phyloP scores from a whole-genome alignment of 768 basidiomycete species.

The Trametes maxima region DNA sequence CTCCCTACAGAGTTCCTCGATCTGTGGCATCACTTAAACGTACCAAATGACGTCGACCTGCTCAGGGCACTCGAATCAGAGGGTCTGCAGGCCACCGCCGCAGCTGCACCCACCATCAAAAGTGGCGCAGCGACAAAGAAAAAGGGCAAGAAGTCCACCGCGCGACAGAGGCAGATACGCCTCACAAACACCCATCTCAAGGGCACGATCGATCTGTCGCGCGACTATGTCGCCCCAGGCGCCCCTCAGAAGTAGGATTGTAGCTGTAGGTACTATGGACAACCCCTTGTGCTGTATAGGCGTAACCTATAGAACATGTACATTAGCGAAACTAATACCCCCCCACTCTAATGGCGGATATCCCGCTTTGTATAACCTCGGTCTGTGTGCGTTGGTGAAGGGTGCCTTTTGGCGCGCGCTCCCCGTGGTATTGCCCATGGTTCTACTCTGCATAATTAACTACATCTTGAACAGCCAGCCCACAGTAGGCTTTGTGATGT shows the following conservation, averaged over 20 bases:
- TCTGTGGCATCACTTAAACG: slow-evolving; percentile 82
- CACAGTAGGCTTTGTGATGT: background rate
- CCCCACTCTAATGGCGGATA: background rate
- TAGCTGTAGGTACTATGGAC: background rate
- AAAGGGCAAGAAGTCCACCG: slow-evolving; percentile 76
- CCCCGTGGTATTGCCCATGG: no score
- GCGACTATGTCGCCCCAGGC: slow-evolving; percentile 56
- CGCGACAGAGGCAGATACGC: slow-evolving; percentile 73
- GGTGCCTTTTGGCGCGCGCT: no score
- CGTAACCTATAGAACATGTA: slow-evolving; percentile 23
- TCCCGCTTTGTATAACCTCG: no score
- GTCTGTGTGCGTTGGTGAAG: no score
- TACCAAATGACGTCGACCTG: slow-evolving; percentile 85
- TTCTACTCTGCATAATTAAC: no score
- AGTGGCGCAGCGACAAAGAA: slow-evolving; percentile 67
- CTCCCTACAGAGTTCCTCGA: slow-evolving; percentile 74
- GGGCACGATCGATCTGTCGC: slow-evolving; percentile 82
- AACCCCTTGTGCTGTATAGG: slow-evolving; percentile 6
- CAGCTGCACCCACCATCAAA: slow-evolving; percentile 59
- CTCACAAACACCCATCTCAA: slow-evolving; percentile 90
- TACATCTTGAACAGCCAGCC: background rate
- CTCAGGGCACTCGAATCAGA: slow-evolving; percentile 77
- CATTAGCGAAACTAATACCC: background rate
- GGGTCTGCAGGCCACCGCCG: slow-evolving; percentile 78
- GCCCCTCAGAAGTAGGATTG: slow-evolving; percentile 11